These are phyloP conservation scores for Vickermania spadyakhi DNA, from an alignment of 208 protist species.

Conservation along the genomic window DNA sequence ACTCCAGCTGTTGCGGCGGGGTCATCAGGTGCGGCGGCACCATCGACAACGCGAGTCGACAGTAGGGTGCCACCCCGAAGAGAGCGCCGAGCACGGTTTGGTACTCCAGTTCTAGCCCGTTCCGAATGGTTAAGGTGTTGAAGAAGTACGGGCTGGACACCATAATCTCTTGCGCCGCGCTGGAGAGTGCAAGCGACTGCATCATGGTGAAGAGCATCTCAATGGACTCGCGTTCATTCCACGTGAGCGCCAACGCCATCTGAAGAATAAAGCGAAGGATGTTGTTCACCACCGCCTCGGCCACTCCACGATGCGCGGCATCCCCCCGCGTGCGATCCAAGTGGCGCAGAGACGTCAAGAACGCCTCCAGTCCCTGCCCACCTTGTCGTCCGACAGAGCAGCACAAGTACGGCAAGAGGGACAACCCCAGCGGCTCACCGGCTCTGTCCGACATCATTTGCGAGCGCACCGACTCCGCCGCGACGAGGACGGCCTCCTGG, in stretches of 20 bases:
- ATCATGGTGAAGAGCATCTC: slow-evolving; percentile 36
- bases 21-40: neutral
- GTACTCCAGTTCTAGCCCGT: slow-evolving; percentile 54
- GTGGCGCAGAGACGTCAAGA: slow-evolving; percentile 49
- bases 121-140: slow-evolving; percentile 20
- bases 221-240: slow-evolving; percentile 33
- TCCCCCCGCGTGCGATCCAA: slow-evolving; percentile 15
- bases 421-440: slow-evolving; percentile 21
- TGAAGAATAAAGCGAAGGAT: slow-evolving; percentile 56
- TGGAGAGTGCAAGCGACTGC: slow-evolving; percentile 32
- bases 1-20: slow-evolving; percentile 13
- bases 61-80: slow-evolving; percentile 40
- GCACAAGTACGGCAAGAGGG: slow-evolving; percentile 73
- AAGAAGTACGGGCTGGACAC: slow-evolving; percentile 47
- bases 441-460: slow-evolving; percentile 1
- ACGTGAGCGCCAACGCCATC: slow-evolving; percentile 25
- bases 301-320: slow-evolving; percentile 15
- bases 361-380: slow-evolving; percentile 30
- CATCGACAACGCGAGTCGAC: slow-evolving; percentile 7
- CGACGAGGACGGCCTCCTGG: slow-evolving; percentile 28
- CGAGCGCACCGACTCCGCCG: slow-evolving; percentile 29
- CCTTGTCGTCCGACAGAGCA: slow-evolving; percentile 12
- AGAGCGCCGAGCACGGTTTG: slow-evolving; percentile 66
- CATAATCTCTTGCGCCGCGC: slow-evolving; percentile 24
- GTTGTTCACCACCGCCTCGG: slow-evolving; percentile 39